Evolutionary conservation across 352 stramenopile species (phyloP), one percentile per base, ranked within the genome.

Genomic region (Peronospora farinosa): DNA sequence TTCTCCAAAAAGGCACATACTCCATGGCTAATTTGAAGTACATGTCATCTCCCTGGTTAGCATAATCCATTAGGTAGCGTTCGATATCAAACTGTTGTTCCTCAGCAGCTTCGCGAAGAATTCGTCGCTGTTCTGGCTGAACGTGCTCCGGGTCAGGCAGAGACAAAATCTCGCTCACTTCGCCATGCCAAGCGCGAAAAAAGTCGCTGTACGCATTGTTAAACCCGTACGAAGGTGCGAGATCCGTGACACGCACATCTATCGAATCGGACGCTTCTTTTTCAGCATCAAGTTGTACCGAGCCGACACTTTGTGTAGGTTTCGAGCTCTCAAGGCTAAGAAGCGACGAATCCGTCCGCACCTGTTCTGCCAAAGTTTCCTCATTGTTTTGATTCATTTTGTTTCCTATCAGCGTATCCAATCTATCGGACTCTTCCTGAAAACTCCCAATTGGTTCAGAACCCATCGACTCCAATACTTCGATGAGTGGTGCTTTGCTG

Each of bases 21-120:
- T 55, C 39, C 73, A 98, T 92, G 0, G 95, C 92, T 17, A 90
- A 57, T 19, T 86, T 51, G 40, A 93, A 98, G 44, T 98, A 86
- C 57, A 95, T 90, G 66, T 99, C 96, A 31, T 98, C 90, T 15
- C 73, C 45, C 19, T 79, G 73, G 38, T 96, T 81, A 21, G 89
- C 63, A 40, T 95, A 92, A 71, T 99, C 96, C 47, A 91, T 79
- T 13, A 98, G 70, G 56, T 98, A 99, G 25, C 96, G 84, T 57
- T 98, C 95, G 7, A 85, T 43, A 66, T 98, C 85, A 71, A 99
- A 99, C 35, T 96, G 85, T 30, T 79, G 50, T 42, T 97, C 73
- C 67, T 99, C 96, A 2, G 76, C 78, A 5, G 74, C 51, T 36
- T 95, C 63, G 16, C 93, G 83, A 44, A 95, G 51, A n/a, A 66